Percentiles rank a stretch among this genome's conserved stretches.
These are phyloP conservation scores for Ascochyta fabae DNA, from an alignment of 2,329 filamentous ascomycete species.

Conservation along the genomic window DNA sequence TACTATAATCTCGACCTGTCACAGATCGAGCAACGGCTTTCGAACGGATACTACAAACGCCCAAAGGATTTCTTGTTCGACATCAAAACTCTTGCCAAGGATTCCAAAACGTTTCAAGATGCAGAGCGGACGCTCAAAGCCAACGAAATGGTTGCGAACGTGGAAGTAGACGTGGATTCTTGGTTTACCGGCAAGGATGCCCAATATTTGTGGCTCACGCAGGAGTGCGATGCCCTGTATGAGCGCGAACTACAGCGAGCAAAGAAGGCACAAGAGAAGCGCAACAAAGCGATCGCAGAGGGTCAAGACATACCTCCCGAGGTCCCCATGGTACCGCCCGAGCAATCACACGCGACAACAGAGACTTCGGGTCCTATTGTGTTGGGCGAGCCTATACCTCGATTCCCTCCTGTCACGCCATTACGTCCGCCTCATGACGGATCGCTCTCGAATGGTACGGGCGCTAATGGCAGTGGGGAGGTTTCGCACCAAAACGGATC, in stretches of 20 bases:
- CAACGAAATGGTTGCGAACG: conserved; percentile 89
- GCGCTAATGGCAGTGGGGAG: conserved; percentile 40
- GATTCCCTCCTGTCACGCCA: conserved; percentile 54
- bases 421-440: conserved; percentile 52
- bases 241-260: conserved; percentile 68
- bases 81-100: conserved; percentile 82
- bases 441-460: conserved; percentile 65
- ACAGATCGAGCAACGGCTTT: conserved; percentile 93
- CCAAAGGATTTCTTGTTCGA: conserved; percentile 89
- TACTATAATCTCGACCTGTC: conserved; percentile 95
- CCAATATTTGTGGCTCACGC: conserved; percentile 24
- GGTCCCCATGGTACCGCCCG: conserved; percentile 49
- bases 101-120: conserved; percentile 83
- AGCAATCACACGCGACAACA: conserved; percentile 52
- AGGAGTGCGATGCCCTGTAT: conserved; percentile 83
- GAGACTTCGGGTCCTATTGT: conserved; percentile 55
- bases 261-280: conserved; percentile 66
- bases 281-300: conserved; percentile 45
- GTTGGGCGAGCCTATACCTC: conserved; percentile 69
- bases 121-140: conserved; percentile 82
- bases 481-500: conserved; percentile 52
- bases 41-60: conserved; percentile 93
- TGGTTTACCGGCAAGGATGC: conserved; percentile 71
- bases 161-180: conserved; percentile 87
- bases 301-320: conserved; percentile 51